Evolutionary conservation across 305 asterid genomes (phyloP).

Genomic region (Fraxinus paxiana): DNA sequence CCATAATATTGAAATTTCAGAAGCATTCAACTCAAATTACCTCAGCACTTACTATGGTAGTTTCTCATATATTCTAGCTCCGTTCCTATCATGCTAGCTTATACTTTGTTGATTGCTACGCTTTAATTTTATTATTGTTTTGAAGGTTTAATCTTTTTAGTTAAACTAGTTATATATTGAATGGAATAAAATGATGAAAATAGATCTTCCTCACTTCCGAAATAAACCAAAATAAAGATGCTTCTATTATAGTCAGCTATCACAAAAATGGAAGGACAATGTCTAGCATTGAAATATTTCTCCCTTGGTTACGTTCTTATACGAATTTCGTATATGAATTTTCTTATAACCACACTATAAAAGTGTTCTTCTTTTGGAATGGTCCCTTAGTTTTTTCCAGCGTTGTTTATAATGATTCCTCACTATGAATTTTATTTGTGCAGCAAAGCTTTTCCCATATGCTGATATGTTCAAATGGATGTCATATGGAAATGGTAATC

Average conservation of each 20-base stretch:
- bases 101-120: not conserved
- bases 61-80: not conserved
- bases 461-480: slow-evolving; percentile 81
- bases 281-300: not conserved
- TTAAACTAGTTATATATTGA: not conserved
- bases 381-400: slow-evolving; percentile 2
- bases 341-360: not conserved
- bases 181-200: not conserved
- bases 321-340: not conserved
- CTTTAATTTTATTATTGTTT: not conserved
- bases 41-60: slow-evolving; percentile 75
- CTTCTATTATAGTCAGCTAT: not conserved
- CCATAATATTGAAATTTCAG: slow-evolving; percentile 35
- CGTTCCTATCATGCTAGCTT: not conserved
- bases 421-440: slow-evolving; percentile 22
- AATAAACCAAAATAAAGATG: not conserved
- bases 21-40: slow-evolving; percentile 63
- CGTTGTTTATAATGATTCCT: slow-evolving; percentile 14
- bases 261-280: not conserved
- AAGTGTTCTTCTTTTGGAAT: not conserved
- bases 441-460: slow-evolving; percentile 82
- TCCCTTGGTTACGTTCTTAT: not conserved
- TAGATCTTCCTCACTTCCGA: not conserved
- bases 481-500: slow-evolving; percentile 86
- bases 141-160: not conserved